A percentile compares a stretch with the other conserved stretches of the same genome.
phyloP scores from a whole-genome alignment of 805 yeast genomes.

The Candida ficus region DNA sequence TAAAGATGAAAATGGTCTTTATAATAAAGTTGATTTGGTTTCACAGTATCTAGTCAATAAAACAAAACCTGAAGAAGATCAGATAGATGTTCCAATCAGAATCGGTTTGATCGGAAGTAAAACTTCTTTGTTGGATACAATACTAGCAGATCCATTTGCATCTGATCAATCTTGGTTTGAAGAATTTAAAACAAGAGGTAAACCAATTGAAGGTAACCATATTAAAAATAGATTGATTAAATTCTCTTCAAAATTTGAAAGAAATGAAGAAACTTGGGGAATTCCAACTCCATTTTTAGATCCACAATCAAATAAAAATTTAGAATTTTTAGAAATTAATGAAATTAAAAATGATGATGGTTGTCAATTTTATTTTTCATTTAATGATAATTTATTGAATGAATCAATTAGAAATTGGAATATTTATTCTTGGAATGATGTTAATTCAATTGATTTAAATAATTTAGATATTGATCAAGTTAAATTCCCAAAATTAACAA shows the following conservation, averaged over 20 bases:
- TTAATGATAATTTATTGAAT: constrained; percentile 11
- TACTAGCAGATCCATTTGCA: constrained; percentile 30
- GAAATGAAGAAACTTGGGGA: constrained; percentile 13
- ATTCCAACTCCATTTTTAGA: constrained; percentile 27
- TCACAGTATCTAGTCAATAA: no score
- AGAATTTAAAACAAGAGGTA: constrained; percentile 8
- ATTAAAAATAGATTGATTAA: constrained; percentile 12
- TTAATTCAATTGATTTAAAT: constrained; percentile 1
- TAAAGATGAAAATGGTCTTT: constrained; percentile 20
- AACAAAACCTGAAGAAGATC: no score
- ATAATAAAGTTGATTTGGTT: constrained; percentile 23
- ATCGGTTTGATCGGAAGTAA: constrained; percentile 26
- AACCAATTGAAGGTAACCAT: not conserved
- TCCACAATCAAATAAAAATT: not conserved
- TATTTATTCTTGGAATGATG: constrained; percentile 16
- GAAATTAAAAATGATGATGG: constrained; percentile 17
- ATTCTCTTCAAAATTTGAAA: constrained; percentile 21
- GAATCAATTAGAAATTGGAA: constrained; percentile 16
- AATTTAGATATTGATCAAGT: not conserved
- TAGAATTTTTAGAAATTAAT: constrained; percentile 26
- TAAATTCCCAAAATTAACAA: constrained; percentile 10
- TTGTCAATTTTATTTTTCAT: constrained; percentile 27
- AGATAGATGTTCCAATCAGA: no score
- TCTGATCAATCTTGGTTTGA: constrained; percentile 28
- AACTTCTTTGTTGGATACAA: constrained; percentile 22